Conservation (phyloP, 305 asterid genomes). For the Rubia peregrina region DNA sequence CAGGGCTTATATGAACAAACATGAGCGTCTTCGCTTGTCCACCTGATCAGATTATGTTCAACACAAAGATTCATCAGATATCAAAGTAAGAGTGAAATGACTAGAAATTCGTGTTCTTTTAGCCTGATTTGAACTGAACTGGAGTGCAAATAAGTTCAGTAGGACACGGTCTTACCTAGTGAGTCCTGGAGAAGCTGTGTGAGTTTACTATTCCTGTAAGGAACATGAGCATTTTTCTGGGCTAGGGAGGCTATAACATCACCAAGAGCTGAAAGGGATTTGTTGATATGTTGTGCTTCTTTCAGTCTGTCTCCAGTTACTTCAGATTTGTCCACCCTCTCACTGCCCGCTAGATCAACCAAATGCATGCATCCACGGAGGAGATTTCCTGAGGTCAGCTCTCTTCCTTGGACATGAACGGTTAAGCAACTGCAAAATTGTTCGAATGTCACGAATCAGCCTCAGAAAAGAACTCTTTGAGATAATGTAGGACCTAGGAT, state of each 20-base stretch:
- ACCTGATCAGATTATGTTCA: constrained; percentile 36
- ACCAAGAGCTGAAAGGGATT: constrained; percentile 88
- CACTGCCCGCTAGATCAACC: constrained; percentile 96
- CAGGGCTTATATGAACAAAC: constrained; percentile 98
- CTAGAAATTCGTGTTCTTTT: background rate
- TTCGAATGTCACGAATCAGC: constrained; percentile 13
- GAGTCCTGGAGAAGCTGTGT: constrained; percentile 96
- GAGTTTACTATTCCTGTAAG: constrained; percentile 92
- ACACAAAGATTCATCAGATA: background rate
- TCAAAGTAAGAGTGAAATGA: background rate
- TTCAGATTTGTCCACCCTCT: constrained; percentile 96
- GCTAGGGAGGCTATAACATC: constrained; percentile 96
- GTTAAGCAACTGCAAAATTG: constrained; percentile 69
- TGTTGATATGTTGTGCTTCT: constrained; percentile 94
- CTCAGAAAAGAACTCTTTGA: background rate
- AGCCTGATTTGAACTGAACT: background rate
- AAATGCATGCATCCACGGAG: constrained; percentile 99
- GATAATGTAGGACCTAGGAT: background rate
- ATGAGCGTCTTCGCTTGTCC: constrained; percentile 97
- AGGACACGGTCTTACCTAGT: constrained; percentile 54
- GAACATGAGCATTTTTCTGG: constrained; percentile 83
- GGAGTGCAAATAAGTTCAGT: too few relatives aligned
- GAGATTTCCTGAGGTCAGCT: constrained; percentile 63
- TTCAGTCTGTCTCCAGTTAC: constrained; percentile 89
- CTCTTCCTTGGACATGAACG: constrained; percentile 93